These are phyloP conservation scores for Oryza coarctata DNA, from an alignment of 176 grass and related monocot genomes.

Conservation along the genomic window DNA sequence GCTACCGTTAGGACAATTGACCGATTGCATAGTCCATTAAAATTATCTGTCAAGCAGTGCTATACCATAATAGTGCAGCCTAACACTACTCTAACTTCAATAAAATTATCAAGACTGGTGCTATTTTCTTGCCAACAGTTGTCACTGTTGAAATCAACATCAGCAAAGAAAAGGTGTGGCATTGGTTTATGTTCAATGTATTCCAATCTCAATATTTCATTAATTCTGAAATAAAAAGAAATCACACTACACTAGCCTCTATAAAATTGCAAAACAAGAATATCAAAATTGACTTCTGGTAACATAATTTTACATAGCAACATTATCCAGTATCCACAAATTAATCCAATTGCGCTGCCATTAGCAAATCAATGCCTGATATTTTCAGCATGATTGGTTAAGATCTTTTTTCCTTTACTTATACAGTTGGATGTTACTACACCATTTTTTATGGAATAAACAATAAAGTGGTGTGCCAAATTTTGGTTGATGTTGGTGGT, in stretches of 20 bases:
- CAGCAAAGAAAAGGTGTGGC: background rate
- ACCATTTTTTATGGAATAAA: constrained; percentile 18
- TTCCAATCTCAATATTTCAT: constrained; percentile 1
- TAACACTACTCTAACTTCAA: no score
- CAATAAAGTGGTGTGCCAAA: background rate
- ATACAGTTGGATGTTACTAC: background rate
- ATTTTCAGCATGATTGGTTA: constrained; percentile 6
- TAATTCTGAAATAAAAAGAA: constrained; percentile 6
- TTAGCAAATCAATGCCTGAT: constrained; percentile 15
- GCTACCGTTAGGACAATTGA: background rate
- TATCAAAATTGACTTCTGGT: constrained; percentile 12
- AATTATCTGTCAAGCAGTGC: background rate
- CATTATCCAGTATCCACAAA: background rate
- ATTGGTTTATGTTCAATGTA: background rate
- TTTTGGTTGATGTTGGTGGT: background rate
- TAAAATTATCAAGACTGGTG: background rate
- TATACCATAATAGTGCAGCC: background rate
- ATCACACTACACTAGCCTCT: constrained; percentile 7
- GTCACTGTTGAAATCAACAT: background rate
- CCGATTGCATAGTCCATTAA: background rate
- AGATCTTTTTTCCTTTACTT: background rate
- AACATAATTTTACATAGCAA: background rate
- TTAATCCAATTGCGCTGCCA: background rate
- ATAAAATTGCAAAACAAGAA: background rate
- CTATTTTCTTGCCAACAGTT: background rate